Base-by-base conservation (phyloP, 148 eudicot genomes). In the Vaccinium corymbosum region DNA sequence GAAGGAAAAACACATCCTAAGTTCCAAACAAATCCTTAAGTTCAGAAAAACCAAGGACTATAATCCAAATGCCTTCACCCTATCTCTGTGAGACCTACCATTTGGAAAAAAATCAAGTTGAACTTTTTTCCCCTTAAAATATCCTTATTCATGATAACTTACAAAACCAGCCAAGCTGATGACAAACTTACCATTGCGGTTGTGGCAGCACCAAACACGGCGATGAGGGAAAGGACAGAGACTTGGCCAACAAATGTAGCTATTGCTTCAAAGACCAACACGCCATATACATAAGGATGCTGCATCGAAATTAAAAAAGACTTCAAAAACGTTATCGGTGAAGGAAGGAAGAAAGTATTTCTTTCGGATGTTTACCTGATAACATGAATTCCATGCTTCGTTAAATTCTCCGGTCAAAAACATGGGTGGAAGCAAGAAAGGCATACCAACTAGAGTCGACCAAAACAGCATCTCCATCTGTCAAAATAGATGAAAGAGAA, bases 231-330 rank as follows among this genome's bases (percentile, higher is more conserved):
- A 77, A 96, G 91, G 73, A 94, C 99, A 2, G 99, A 96, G 82
- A 96, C 99, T 92, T 96, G 99, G 78, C 99, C 99, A 57, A 96
- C 84, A 80, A 94, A 96, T 19, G 99, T 93, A 15, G 99, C 99
- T 94, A 96, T 89, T 72, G 99, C 99, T 91, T 96, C 99, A 53
- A 93, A 92, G 15, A 97, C 83, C 87, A 97, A 79, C 89, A 97
- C 99, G 22, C 93, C 97, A 53, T 97, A 97, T 80, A 94, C 98
- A 85, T 94, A 97, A 32, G 90, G 99, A 90, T 94, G 97, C 95
- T 97, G 93, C 90, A 89, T 13, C 17, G 49, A 80, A 59, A 83
- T 83, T 16, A 46, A 38, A 62, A 32, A 80, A 61, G n/a, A 22
- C 3, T 68, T 32, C 48, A 13, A 1, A 25, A 53, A 76, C 2